phyloP scores from a whole-genome alignment of 805 yeast species.

The Saccharomyces kudriavzevii region DNA sequence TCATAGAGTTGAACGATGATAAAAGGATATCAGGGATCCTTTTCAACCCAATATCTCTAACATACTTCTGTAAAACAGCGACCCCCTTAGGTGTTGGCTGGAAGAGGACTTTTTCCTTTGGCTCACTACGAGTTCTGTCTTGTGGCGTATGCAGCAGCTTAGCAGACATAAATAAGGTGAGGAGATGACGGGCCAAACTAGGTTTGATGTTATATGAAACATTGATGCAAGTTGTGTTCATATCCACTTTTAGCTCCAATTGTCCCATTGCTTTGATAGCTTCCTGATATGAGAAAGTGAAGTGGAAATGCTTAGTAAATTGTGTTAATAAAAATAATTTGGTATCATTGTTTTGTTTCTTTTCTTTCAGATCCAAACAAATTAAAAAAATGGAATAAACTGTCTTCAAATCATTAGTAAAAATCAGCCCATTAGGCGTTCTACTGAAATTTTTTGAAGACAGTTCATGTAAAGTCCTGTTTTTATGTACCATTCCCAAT shows the following conservation, averaged over 20 bases:
- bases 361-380: conserved; percentile 34
- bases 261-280: conserved; percentile 47
- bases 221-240: conserved; percentile 43
- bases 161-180: conserved; percentile 49
- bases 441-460: conserved; percentile 39
- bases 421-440: conserved; percentile 47
- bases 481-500: neutral
- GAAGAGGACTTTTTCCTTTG: conserved; percentile 37
- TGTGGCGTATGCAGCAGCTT: conserved; percentile 66
- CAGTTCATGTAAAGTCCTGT: conserved; percentile 34
- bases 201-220: conserved; percentile 47
- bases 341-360: conserved; percentile 8
- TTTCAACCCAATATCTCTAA: conserved; percentile 46
- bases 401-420: conserved; percentile 49
- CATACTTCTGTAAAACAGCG: conserved; percentile 54
- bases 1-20: conserved; percentile 64
- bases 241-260: conserved; percentile 42
- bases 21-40: conserved; percentile 41
- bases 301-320: conserved; percentile 37
- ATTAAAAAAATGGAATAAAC: conserved; percentile 48
- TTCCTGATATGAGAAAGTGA: conserved; percentile 41
- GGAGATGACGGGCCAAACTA: conserved; percentile 40
- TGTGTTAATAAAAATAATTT: conserved; percentile 22
- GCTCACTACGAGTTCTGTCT: conserved; percentile 52
- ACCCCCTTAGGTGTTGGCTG: conserved; percentile 94